phyloP scores from a whole-genome alignment of 139 green algal species.

The Nannochloris sp. region DNA sequence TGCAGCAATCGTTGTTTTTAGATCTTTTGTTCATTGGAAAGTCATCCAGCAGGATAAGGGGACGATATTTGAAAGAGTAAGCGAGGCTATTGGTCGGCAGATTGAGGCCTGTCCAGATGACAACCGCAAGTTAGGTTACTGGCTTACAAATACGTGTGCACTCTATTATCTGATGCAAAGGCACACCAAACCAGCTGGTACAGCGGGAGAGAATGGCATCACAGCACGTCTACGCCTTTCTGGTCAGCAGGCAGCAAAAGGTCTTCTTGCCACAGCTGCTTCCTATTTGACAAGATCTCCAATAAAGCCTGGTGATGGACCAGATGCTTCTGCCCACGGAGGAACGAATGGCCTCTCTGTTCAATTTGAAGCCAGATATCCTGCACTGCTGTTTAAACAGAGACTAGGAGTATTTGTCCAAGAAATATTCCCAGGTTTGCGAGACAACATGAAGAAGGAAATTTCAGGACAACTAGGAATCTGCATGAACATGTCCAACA shows the following conservation, averaged over 20 bases:
- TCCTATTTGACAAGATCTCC: not conserved
- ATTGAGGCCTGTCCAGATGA: constrained; percentile 82
- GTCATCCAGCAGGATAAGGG: constrained; percentile 87
- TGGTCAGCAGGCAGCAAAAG: constrained; percentile 18
- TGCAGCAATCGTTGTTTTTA: constrained; percentile 83
- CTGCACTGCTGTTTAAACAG: constrained; percentile 99
- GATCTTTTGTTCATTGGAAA: constrained; percentile 80
- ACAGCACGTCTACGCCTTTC: constrained; percentile 21
- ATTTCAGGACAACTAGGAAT: constrained; percentile 74
- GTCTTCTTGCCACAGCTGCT: constrained; percentile 33
- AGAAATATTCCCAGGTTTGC: constrained; percentile 96
- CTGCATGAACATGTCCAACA: constrained; percentile 72
- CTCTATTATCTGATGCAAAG: constrained; percentile 92
- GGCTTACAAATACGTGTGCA: constrained; percentile 91
- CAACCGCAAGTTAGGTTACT: constrained; percentile 86
- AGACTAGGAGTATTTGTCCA: constrained; percentile 96
- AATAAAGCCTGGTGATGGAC: constrained; percentile 34
- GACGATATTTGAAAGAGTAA: constrained; percentile 92
- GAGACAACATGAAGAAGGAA: constrained; percentile 96
- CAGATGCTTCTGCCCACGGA: constrained; percentile 74
- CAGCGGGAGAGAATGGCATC: constrained; percentile 22
- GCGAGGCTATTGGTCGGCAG: constrained; percentile 70
- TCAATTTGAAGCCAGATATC: constrained; percentile 96
- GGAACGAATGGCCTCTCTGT: constrained; percentile 59
- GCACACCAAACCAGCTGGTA: constrained; percentile 79